Evolutionary conservation across 148 eudicot species (phyloP).

Genomic region (Fagopyrum esculentum): DNA sequence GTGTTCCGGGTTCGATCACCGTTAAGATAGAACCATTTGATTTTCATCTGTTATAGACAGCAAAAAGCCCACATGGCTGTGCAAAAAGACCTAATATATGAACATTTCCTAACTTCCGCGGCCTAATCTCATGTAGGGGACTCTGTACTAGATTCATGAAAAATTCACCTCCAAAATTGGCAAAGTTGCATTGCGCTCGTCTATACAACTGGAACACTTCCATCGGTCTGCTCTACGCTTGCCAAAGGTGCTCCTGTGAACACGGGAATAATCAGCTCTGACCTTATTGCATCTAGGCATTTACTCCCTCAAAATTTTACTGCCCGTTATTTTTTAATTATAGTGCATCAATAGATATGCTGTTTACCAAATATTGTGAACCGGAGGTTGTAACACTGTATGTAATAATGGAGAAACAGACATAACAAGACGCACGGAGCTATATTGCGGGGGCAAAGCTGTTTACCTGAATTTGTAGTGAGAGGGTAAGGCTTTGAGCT

Average conservation of each 20-base stretch:
- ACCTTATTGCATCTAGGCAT: not conserved
- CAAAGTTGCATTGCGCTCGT: not conserved
- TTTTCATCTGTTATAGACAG: slow-evolving; percentile 4
- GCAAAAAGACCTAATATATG: slow-evolving; percentile 7
- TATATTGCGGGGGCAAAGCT: not conserved
- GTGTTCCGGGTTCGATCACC: not conserved
- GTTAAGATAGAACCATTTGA: not conserved
- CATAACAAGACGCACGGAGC: not conserved
- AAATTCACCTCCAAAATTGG: slow-evolving; percentile 6
- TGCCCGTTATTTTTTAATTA: too few relatives aligned
- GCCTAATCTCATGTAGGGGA: slow-evolving; percentile 2
- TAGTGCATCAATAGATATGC: too few relatives aligned
- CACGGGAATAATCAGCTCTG: not conserved
- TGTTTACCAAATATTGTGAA: too few relatives aligned
- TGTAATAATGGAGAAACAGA: not conserved
- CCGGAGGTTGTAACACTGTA: too few relatives aligned
- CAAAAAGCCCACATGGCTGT: not conserved
- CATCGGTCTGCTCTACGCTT: not conserved
- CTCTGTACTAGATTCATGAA: slow-evolving; percentile 8
- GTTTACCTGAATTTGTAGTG: slow-evolving; percentile 34
- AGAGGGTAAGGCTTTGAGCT: slow-evolving; percentile 28
- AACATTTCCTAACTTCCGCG: slow-evolving; percentile 6
- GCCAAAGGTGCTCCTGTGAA: slow-evolving; percentile 13
- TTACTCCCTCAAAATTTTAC: not conserved
- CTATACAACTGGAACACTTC: slow-evolving; percentile 1